Base-by-base conservation (phyloP, 164 flowering plant species). In the Umbilicus rupestris region DNA sequence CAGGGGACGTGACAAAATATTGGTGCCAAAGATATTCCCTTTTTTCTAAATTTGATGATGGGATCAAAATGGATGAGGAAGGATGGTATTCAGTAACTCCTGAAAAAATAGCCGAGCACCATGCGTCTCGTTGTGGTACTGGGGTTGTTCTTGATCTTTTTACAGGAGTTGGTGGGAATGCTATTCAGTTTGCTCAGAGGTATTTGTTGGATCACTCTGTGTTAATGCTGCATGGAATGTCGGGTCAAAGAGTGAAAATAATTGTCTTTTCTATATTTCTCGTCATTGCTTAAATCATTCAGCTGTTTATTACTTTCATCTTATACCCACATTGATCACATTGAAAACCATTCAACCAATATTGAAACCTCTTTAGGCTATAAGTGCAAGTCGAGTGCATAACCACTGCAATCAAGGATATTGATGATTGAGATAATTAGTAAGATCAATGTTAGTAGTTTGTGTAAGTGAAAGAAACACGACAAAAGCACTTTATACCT, bases 71-170 rank as follows among this genome's bases (percentile, higher is more conserved):
- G 96, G 99, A 94, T 69, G 80, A 83, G 78, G 97, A 94, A 84
- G 96, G 97, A 72, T 94, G 96, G 99, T 91, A 86, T 78, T 94
- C 99, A 76, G 96, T 91, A 39, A 94, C 99, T 63, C 96, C 99
- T 0, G 97, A 94, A 72, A 55, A 75, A 57, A 77, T 94, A 63
- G 92, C 96, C 33, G 77, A 70, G 73, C 91, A 94, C 79, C 99
- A 91, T 66, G 96, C 99, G 12, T 64, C 69, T 1, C 96, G 93
- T 69, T 91, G 93, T 81, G 83, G 85, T 29, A 19, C 72, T 73
- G 96, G 89, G 20, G 39, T 67, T 42, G 42, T 87, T 65, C 71
- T 88, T 69, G 99, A 94, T 73, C 81, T 85, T 63, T 94, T 94
- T 71, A 79, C 97, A 29, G 99, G 99, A 66, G 96, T 87, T 71